Conservation (phyloP, 1,139 yeast genomes). For the Pichia sp. region DNA sequence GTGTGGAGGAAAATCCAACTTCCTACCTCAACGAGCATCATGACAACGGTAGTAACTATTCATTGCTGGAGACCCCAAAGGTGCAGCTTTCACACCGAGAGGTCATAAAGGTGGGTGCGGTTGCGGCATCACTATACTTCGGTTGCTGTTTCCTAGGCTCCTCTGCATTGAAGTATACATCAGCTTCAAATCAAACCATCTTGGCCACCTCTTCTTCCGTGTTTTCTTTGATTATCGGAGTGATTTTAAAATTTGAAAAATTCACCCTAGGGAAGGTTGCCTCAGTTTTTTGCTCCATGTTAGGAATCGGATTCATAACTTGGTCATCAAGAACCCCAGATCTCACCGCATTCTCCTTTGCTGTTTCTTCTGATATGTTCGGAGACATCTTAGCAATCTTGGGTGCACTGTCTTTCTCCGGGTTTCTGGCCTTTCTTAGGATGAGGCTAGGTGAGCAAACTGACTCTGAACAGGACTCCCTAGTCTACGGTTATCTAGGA, state of each 20-base stretch:
- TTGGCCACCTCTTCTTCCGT: conserved; percentile 50
- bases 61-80: conserved; percentile 24
- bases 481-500: conserved; percentile 48
- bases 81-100: conserved; percentile 34
- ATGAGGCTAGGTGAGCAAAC: conserved; percentile 43
- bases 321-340: conserved; percentile 26
- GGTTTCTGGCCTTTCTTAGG: conserved; percentile 44
- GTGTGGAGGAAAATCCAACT: background rate
- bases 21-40: background rate
- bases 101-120: conserved; percentile 37
- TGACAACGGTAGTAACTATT: conserved; percentile 13
- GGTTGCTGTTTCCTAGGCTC: conserved; percentile 41
- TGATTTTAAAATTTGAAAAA: conserved; percentile 38
- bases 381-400: conserved; percentile 46
- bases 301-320: conserved; percentile 49
- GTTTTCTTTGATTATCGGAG: conserved; percentile 47
- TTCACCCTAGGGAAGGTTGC: conserved; percentile 41
- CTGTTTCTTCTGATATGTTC: conserved; percentile 33
- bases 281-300: conserved; percentile 44
- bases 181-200: conserved; percentile 53
- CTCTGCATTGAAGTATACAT: conserved; percentile 44
- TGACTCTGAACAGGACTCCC: conserved; percentile 44
- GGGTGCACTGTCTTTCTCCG: conserved; percentile 48
- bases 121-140: conserved; percentile 43
- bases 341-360: background rate